Evolutionary conservation across 305 asterid genomes (phyloP).

Genomic region (Fraxinus paxiana): DNA sequence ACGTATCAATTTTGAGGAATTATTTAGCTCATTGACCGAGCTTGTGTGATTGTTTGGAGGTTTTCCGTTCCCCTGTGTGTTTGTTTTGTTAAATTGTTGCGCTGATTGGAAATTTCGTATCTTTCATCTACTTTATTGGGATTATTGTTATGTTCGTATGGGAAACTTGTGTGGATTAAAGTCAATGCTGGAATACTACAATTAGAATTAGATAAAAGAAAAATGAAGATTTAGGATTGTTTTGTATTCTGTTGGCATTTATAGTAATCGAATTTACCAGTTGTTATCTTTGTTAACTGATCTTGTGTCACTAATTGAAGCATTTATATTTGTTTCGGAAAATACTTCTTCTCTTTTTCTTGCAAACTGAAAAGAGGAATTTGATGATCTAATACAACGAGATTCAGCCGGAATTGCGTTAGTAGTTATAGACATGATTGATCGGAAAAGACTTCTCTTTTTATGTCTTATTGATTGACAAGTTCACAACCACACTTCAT

Average conservation of each 20-base stretch:
- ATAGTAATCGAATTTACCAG: neutral
- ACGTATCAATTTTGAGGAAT: neutral
- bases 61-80: neutral
- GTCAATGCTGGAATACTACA: neutral
- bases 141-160: neutral
- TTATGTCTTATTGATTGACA: neutral
- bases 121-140: neutral
- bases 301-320: neutral
- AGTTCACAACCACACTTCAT: neutral
- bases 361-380: neutral
- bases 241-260: neutral
- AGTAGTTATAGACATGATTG: neutral
- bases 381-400: neutral
- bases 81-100: neutral
- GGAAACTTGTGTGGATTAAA: neutral
- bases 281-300: neutral
- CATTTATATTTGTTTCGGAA: neutral
- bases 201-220: neutral
- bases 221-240: neutral
- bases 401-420: neutral
- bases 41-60: neutral
- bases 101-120: neutral
- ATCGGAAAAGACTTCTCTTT: neutral
- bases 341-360: neutral
- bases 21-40: constrained; percentile 7